These are phyloP conservation scores for Geotrichum macrosporum DNA, from an alignment of 1,139 yeast genomes.

Conservation along the genomic window DNA sequence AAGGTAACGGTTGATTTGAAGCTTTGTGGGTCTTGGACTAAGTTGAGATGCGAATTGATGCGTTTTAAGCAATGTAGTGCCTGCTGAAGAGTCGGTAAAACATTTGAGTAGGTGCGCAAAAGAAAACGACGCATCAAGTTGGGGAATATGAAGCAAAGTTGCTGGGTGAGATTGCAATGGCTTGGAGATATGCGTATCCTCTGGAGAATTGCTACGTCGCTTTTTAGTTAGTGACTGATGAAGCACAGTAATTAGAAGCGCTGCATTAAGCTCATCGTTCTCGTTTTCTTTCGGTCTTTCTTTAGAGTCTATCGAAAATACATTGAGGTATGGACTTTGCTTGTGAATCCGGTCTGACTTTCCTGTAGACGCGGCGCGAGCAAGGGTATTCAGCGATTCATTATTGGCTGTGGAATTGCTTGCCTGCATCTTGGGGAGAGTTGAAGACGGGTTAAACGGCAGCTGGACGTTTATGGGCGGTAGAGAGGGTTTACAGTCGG, in stretches of 20 bases:
- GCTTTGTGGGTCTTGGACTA: slow-evolving; percentile 22
- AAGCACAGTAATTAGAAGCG: slow-evolving; percentile 27
- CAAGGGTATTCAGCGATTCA: not conserved
- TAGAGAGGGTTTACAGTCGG: not conserved
- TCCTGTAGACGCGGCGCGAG: slow-evolving; percentile 1
- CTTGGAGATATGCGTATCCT: not conserved
- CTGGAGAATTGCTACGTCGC: not conserved
- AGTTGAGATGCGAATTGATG: slow-evolving; percentile 17
- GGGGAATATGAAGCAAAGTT: slow-evolving; percentile 25
- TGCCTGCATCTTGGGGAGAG: not conserved
- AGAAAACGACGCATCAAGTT: slow-evolving; percentile 27
- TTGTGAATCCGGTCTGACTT: not conserved
- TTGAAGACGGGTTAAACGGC: not conserved
- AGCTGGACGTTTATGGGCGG: not conserved
- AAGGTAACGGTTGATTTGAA: slow-evolving; percentile 34
- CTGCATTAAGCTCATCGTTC: slow-evolving; percentile 29
- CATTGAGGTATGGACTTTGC: slow-evolving; percentile 9
- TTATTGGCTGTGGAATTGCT: too few relatives aligned
- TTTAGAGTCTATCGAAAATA: slow-evolving; percentile 6
- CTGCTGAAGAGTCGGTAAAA: slow-evolving; percentile 18
- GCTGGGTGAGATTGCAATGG: not conserved
- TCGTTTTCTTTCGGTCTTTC: not conserved
- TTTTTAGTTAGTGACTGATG: slow-evolving; percentile 4
- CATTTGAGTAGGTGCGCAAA: slow-evolving; percentile 25
- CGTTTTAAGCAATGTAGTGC: not conserved